Evolutionary conservation across 257 asterid genomes (phyloP).

Genomic region (Ajuga chamaepitys): DNA sequence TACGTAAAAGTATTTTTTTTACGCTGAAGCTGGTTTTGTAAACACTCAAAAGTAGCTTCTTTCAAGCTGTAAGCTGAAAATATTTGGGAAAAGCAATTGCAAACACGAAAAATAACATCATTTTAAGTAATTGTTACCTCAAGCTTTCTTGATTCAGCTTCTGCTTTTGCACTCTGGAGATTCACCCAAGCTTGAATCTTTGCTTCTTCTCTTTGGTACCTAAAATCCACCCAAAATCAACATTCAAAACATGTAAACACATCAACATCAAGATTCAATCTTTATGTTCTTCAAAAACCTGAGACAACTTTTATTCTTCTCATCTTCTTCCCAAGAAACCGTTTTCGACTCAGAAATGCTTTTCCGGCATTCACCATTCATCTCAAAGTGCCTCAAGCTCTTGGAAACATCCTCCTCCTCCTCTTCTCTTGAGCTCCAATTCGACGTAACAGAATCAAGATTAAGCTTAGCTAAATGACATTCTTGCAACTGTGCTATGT

Average conservation of each 20-base stretch:
- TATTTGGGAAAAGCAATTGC: too few species aligned
- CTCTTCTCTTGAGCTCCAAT: conserved; percentile 95
- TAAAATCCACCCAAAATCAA: conserved; percentile 13
- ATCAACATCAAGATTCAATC: too few species aligned
- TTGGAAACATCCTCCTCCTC: conserved; percentile 96
- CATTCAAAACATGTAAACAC: neutral
- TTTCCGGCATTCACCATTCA: conserved; percentile 48
- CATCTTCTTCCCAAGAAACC: conserved; percentile 78
- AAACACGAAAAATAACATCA: too few species aligned
- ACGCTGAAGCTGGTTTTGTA: too few species aligned
- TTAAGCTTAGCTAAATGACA: conserved; percentile 74
- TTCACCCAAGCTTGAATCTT: conserved; percentile 97
- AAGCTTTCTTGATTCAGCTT: conserved; percentile 95
- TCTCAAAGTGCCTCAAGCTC: conserved; percentile 95
- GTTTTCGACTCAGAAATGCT: conserved; percentile 53
- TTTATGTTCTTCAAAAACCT: conserved; percentile 33
- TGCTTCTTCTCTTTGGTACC: conserved; percentile 98
- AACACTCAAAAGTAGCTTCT: too few species aligned
- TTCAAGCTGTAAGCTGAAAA: too few species aligned
- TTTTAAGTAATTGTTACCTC: conserved; percentile 52
- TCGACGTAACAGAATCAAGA: conserved; percentile 41
- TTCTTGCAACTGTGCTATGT: conserved; percentile 60
- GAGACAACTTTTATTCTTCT: conserved; percentile 69
- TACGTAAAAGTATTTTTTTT: too few species aligned
- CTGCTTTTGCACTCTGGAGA: conserved; percentile 92